These are phyloP conservation scores for Thermothielavioides terrestris DNA, from an alignment of 495 filamentous ascomycete species.

Conservation along the genomic window DNA sequence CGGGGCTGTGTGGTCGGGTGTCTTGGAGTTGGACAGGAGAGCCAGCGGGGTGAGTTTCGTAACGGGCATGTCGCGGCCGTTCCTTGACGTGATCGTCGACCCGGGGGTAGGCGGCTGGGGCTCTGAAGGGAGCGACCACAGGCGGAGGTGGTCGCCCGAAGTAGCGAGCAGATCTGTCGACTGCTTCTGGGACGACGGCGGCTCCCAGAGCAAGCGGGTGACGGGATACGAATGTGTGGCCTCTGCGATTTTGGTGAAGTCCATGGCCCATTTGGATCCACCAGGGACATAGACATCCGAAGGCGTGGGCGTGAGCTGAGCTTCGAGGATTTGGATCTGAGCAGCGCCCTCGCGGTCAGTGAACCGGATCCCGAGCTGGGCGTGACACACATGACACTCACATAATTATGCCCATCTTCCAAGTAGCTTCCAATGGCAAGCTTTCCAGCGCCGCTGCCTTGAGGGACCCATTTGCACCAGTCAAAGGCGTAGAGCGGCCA, in stretches of 20 bases:
- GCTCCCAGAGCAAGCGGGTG: slow-evolving; percentile 93
- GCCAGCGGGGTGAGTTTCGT: slow-evolving; percentile 91
- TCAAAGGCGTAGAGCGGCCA: slow-evolving; percentile 96
- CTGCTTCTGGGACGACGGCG: slow-evolving; percentile 91
- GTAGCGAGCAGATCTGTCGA: slow-evolving; percentile 94
- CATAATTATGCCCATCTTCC: slow-evolving; percentile 96
- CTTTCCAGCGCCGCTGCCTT: slow-evolving; percentile 72
- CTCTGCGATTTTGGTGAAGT: slow-evolving; percentile 92
- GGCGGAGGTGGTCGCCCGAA: slow-evolving; percentile 87
- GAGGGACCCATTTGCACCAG: slow-evolving; percentile 98
- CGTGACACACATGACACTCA: slow-evolving; percentile 35
- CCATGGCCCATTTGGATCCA: slow-evolving; percentile 63
- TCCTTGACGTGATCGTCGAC: slow-evolving; percentile 68
- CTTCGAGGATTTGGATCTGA: slow-evolving; percentile 97
- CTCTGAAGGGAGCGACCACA: slow-evolving; percentile 80
- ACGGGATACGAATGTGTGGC: slow-evolving; percentile 97
- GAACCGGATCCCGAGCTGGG: background rate
- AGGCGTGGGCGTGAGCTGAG: slow-evolving; percentile 63
- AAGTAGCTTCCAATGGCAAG: slow-evolving; percentile 92
- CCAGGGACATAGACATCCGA: slow-evolving; percentile 63
- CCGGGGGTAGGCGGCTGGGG: slow-evolving; percentile 40
- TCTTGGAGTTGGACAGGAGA: slow-evolving; percentile 93
- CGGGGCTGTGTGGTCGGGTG: slow-evolving; percentile 93
- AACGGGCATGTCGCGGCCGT: slow-evolving; percentile 52
- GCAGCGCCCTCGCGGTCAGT: background rate